These are phyloP conservation scores for Phanerochaete sordida DNA, from an alignment of 768 basidiomycete genomes.

Conservation along the genomic window DNA sequence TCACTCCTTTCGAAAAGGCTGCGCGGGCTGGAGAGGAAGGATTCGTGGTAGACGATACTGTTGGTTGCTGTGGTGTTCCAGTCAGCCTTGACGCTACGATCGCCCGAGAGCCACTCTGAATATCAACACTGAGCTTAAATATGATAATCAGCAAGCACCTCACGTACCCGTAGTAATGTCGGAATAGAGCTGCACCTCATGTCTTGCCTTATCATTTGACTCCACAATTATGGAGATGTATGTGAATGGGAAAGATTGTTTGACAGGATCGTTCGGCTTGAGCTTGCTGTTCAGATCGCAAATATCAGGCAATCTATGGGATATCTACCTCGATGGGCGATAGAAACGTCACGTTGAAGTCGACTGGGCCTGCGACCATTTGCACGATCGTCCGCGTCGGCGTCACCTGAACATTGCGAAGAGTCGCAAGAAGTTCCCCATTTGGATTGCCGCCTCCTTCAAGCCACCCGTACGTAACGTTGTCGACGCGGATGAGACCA, in stretches of 20 bases:
- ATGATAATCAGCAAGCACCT: too few species aligned
- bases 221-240: slow-evolving; percentile 30
- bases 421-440: slow-evolving; percentile 13
- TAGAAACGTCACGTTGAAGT: slow-evolving; percentile 34
- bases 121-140: too few species aligned
- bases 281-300: neutral
- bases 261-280: slow-evolving; percentile 33
- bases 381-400: slow-evolving; percentile 32
- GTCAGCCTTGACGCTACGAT: neutral
- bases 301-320: too few species aligned
- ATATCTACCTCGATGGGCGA: slow-evolving; percentile 36
- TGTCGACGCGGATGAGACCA: slow-evolving; percentile 11
- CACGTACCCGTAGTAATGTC: slow-evolving; percentile 34
- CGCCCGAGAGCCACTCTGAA: slow-evolving; percentile 20
- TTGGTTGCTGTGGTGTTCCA: slow-evolving; percentile 2
- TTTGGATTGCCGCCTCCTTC: slow-evolving; percentile 9
- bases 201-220: slow-evolving; percentile 28
- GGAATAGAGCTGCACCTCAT: slow-evolving; percentile 34
- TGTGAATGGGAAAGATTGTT: slow-evolving; percentile 37
- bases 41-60: slow-evolving; percentile 12
- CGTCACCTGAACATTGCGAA: slow-evolving; percentile 26
- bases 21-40: slow-evolving; percentile 1
- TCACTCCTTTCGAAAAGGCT: too few species aligned
- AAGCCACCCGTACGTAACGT: slow-evolving; percentile 14
- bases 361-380: slow-evolving; percentile 31